These are phyloP conservation scores for Closterium sp. DNA, from an alignment of 139 green algal species.

Conservation along the genomic window DNA sequence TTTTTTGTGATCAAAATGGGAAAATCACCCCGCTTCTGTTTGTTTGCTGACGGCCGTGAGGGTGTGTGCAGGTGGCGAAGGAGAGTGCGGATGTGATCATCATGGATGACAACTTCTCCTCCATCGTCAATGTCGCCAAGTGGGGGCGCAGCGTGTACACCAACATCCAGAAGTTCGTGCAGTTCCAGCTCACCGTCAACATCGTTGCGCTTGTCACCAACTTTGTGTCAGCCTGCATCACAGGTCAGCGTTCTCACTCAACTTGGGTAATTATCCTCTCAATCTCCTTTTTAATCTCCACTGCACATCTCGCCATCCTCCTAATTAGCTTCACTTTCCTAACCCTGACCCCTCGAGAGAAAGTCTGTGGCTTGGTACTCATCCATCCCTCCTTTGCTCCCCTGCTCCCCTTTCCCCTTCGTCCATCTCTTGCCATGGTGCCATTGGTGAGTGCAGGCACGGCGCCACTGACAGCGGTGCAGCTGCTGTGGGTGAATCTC, in stretches of 20 bases:
- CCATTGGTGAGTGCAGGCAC: background rate
- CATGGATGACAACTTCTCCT: conserved; percentile 98
- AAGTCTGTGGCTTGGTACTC: background rate
- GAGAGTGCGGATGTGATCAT: conserved; percentile 99
- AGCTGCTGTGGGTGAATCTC: conserved; percentile 97
- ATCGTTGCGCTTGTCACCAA: conserved; percentile 90
- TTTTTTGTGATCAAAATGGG: no score
- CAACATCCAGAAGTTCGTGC: conserved; percentile 98
- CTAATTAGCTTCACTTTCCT: no score
- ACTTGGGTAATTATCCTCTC: background rate
- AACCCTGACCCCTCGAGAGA: background rate
- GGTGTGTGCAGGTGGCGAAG: conserved; percentile 77
- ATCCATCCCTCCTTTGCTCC: background rate
- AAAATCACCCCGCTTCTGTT: no score
- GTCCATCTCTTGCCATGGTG: background rate
- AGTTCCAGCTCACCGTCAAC: conserved; percentile 96
- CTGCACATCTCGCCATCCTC: no score
- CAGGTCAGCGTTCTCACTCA: conserved; percentile 19
- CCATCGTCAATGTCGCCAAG: conserved; percentile 83
- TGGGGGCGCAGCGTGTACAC: conserved; percentile 95
- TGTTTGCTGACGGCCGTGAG: background rate
- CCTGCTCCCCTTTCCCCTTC: background rate
- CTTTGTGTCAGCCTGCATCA: conserved; percentile 84
- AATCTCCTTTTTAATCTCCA: background rate
- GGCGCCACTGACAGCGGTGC: conserved; percentile 41